phyloP scores from a whole-genome alignment of 345 rosid genomes.

The Salix suchowensis region DNA sequence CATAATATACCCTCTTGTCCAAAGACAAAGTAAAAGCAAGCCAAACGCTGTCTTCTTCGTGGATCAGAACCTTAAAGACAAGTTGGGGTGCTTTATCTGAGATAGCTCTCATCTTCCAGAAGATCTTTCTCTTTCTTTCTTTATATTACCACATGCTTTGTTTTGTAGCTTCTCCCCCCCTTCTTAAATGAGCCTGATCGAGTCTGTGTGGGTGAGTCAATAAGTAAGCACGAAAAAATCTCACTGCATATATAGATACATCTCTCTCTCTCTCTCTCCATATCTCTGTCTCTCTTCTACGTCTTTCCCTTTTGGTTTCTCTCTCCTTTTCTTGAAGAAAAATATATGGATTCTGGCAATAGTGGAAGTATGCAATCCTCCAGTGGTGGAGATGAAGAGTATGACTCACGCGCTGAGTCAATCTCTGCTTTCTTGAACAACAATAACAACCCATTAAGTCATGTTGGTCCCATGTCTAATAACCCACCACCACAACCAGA shows the following conservation, averaged over 20 bases:
- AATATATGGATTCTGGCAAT: conserved; percentile 69
- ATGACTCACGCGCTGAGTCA: conserved; percentile 66
- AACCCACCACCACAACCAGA: conserved; percentile 27
- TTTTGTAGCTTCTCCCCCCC: conserved; percentile 7
- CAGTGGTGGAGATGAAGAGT: conserved; percentile 72
- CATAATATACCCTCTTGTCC: conserved; percentile 17
- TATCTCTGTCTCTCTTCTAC: conserved; percentile 18
- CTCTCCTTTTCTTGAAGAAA: neutral
- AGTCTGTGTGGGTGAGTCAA: conserved; percentile 7
- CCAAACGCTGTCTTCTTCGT: conserved; percentile 23
- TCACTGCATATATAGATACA: neutral
- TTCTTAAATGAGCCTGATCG: conserved; percentile 18
- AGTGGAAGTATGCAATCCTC: conserved; percentile 81
- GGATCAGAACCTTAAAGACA: conserved; percentile 35
- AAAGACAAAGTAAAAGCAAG: conserved; percentile 17
- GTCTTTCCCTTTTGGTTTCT: conserved; percentile 1
- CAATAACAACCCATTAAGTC: conserved; percentile 16
- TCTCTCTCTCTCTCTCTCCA: conserved; percentile 16
- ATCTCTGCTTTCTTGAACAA: conserved; percentile 44
- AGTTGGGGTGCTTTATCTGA: conserved; percentile 36
- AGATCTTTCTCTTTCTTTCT: conserved; percentile 8
- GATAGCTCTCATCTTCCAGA: conserved; percentile 23
- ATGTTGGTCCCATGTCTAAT: conserved; percentile 17
- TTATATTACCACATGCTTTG: conserved; percentile 14
- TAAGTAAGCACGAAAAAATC: neutral